Percentiles rank a stretch among this genome's conserved stretches.
phyloP scores from a whole-genome alignment of 257 asterid species.

The Salvia rosmarinus region DNA sequence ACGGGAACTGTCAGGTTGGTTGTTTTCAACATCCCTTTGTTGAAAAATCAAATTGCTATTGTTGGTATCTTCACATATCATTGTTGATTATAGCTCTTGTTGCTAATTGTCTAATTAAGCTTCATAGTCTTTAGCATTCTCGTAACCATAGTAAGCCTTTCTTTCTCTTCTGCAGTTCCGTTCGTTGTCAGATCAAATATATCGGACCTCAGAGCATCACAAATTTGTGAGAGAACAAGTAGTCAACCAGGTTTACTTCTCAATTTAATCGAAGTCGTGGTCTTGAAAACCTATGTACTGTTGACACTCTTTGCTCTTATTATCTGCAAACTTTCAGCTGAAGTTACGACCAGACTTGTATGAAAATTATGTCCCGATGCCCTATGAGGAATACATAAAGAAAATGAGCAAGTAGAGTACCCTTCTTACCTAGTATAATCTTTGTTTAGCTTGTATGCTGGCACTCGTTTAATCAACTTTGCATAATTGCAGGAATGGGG shows the following conservation, averaged over 20 bases:
- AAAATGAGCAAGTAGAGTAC: slow-evolving; percentile 70
- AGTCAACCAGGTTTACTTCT: slow-evolving; percentile 63
- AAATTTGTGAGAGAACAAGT: slow-evolving; percentile 77
- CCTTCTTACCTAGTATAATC: slow-evolving; percentile 13
- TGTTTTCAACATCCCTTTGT: slow-evolving; percentile 5
- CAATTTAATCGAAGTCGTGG: background rate
- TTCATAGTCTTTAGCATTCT: background rate
- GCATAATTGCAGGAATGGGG: slow-evolving; percentile 64
- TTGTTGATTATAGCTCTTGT: background rate
- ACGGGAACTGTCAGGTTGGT: slow-evolving; percentile 94
- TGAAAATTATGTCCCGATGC: slow-evolving; percentile 79
- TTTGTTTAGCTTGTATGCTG: slow-evolving; percentile 3
- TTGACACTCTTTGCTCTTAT: slow-evolving; percentile 4
- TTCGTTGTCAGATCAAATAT: slow-evolving; percentile 91
- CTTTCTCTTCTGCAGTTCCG: slow-evolving; percentile 56
- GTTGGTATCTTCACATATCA: too few relatives aligned
- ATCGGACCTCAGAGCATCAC: slow-evolving; percentile 78
- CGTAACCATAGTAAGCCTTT: background rate
- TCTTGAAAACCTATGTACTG: background rate
- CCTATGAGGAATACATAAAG: slow-evolving; percentile 65
- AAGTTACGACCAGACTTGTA: slow-evolving; percentile 63
- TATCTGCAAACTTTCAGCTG: slow-evolving; percentile 53
- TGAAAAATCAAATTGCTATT: too few relatives aligned
- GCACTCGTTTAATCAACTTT: slow-evolving; percentile 30
- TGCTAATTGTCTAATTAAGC: background rate